These are phyloP conservation scores for Panaeolus papilionaceus DNA, from an alignment of 768 basidiomycete species.

Conservation along the genomic window DNA sequence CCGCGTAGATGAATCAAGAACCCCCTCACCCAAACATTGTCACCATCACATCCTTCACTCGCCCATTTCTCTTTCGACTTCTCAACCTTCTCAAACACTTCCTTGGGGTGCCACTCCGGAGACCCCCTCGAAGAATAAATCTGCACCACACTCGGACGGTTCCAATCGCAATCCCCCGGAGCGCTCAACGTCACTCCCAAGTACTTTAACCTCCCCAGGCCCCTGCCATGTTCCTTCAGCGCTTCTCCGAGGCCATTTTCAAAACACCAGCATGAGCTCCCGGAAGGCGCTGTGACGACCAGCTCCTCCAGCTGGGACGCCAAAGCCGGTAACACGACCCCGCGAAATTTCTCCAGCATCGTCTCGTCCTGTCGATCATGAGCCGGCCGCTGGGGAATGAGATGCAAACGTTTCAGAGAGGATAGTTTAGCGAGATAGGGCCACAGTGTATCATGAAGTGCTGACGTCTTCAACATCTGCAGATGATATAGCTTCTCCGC, in stretches of 20 bases:
- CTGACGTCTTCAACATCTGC: neutral
- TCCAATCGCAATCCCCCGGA: neutral
- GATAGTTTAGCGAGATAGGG: neutral
- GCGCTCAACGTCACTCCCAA: constrained; percentile 7
- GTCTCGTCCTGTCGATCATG: constrained; percentile 2
- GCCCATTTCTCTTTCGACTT: neutral
- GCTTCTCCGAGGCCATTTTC: neutral
- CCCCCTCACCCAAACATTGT: neutral
- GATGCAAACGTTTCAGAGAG: neutral
- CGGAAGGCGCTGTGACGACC: neutral
- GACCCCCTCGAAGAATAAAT: constrained; percentile 1
- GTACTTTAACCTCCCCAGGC: neutral
- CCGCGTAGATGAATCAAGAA: neutral
- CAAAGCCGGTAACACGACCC: neutral
- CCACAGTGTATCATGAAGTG: neutral
- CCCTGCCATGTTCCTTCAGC: neutral
- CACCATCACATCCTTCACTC: neutral
- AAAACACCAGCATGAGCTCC: constrained; percentile 7
- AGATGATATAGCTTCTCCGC: neutral
- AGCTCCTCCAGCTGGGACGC: neutral
- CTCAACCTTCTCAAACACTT: neutral
- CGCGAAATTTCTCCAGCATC: neutral
- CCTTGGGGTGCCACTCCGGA: neutral
- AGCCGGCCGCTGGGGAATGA: neutral
- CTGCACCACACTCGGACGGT: neutral